These are phyloP conservation scores for Xylariaceae sp. DNA, from an alignment of 2,329 filamentous ascomycete species.

Conservation along the genomic window DNA sequence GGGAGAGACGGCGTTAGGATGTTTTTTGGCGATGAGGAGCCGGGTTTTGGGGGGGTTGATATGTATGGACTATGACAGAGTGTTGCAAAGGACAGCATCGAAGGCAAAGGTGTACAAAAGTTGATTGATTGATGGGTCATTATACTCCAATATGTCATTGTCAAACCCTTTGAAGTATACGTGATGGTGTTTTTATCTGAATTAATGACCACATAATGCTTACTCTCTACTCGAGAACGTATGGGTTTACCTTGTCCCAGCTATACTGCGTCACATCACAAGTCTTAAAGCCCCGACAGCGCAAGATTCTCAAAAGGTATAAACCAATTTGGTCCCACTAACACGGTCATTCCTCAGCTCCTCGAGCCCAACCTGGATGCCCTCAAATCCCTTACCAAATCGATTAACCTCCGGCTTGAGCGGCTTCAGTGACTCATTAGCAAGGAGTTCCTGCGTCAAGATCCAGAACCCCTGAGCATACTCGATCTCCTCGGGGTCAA, in stretches of 20 bases:
- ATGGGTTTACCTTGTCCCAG: not conserved
- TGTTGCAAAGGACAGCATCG: too few species aligned
- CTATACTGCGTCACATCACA: not conserved
- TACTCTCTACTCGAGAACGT: not conserved
- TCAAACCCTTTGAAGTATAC: too few species aligned
- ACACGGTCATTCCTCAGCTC: slow-evolving; percentile 32
- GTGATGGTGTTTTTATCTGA: too few species aligned
- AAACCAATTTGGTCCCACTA: slow-evolving; percentile 44
- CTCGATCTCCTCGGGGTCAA: slow-evolving; percentile 14
- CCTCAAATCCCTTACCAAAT: slow-evolving; percentile 30
- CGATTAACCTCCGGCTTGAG: slow-evolving; percentile 32
- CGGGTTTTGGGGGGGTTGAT: not conserved
- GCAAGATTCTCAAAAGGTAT: slow-evolving; percentile 36
- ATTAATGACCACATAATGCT: too few species aligned
- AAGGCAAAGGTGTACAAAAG: too few species aligned
- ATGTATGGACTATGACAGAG: too few species aligned
- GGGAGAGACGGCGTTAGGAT: slow-evolving; percentile 5
- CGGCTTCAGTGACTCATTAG: slow-evolving; percentile 34
- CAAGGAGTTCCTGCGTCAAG: slow-evolving; percentile 32
- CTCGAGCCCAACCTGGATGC: slow-evolving; percentile 34
- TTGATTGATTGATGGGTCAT: too few species aligned
- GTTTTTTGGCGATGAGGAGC: too few species aligned
- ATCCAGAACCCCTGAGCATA: slow-evolving; percentile 34
- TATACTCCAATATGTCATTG: too few species aligned
- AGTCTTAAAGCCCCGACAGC: too few species aligned